phyloP scores from a whole-genome alignment of 1,284 basidiomycete genomes.

The Rhodotorula sp. region DNA sequence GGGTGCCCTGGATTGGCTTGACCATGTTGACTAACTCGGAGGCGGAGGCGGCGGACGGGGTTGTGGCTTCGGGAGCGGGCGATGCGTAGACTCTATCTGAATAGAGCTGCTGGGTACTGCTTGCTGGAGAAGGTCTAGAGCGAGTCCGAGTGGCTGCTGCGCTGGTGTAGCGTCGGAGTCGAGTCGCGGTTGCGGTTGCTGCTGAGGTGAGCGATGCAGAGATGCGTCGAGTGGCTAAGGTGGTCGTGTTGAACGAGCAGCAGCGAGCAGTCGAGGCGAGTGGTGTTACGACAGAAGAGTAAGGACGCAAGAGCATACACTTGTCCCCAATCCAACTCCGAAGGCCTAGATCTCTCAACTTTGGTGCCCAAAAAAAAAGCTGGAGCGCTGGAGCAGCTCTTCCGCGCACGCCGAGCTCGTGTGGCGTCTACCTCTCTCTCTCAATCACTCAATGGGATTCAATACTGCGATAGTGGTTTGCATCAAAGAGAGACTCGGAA shows the following conservation, averaged over 20 bases:
- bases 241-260: slow-evolving; percentile 16
- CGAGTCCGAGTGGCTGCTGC: neutral
- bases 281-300: neutral
- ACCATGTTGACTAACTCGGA: slow-evolving; percentile 8
- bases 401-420: too few species aligned
- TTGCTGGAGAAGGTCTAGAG: neutral
- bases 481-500: too few species aligned
- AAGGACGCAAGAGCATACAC: neutral
- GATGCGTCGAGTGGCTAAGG: neutral
- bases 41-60: neutral
- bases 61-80: slow-evolving; percentile 11
- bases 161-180: neutral
- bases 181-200: neutral
- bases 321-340: too few species aligned
- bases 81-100: slow-evolving; percentile 2
- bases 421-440: too few species aligned
- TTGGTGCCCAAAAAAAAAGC: too few species aligned
- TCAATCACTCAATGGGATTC: too few species aligned
- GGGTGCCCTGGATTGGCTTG: slow-evolving; percentile 8
- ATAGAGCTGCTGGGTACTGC: neutral
- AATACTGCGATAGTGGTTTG: too few species aligned
- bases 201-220: neutral
- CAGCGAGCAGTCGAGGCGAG: neutral
- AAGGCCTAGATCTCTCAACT: too few species aligned
- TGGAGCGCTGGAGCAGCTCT: too few species aligned